Evolutionary conservation across 2,329 filamentous ascomycete genomes (phyloP).

Genomic region (Cryphonectria nitschkei): DNA sequence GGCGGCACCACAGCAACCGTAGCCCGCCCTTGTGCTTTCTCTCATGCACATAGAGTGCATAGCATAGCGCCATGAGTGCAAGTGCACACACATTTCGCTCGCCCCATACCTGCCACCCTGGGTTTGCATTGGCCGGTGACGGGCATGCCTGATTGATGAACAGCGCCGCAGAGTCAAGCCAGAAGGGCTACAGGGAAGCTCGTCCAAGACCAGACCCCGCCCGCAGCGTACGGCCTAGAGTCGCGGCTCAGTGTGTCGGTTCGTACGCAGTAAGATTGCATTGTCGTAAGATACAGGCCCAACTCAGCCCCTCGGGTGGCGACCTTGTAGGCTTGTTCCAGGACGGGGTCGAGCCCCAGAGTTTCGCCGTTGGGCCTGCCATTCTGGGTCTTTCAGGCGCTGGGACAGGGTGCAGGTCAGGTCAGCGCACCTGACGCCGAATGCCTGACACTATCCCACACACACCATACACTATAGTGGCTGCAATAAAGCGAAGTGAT

Average conservation of each 20-base stretch:
- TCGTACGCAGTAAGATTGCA: constrained; percentile 23
- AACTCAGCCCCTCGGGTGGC: constrained; percentile 20
- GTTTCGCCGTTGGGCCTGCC: constrained; percentile 18
- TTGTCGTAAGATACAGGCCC: constrained; percentile 28
- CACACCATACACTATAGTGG: constrained; percentile 13
- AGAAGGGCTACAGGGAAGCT: constrained; percentile 19
- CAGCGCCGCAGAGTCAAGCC: constrained; percentile 17
- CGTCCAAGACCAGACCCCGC: constrained; percentile 16
- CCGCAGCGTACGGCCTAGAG: constrained; percentile 14
- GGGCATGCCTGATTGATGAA: constrained; percentile 8
- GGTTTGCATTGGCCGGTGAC: constrained; percentile 13
- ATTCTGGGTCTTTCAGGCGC: constrained; percentile 17
- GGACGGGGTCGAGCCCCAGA: constrained; percentile 11
- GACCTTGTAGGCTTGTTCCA: constrained; percentile 17
- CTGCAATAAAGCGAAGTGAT: constrained; percentile 7
- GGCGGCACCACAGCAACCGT: constrained; percentile 3
- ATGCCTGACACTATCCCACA: constrained; percentile 4
- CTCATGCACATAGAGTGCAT: not conserved
- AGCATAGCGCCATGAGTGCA: not conserved
- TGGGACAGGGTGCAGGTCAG: constrained; percentile 22
- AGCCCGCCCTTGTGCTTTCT: constrained; percentile 10
- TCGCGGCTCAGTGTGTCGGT: constrained; percentile 12
- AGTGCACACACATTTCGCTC: not conserved
- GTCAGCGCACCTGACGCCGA: constrained; percentile 26
- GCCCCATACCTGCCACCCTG: constrained; percentile 1